Conservation (phyloP, 495 filamentous ascomycete species). For the Neurospora africana region DNA sequence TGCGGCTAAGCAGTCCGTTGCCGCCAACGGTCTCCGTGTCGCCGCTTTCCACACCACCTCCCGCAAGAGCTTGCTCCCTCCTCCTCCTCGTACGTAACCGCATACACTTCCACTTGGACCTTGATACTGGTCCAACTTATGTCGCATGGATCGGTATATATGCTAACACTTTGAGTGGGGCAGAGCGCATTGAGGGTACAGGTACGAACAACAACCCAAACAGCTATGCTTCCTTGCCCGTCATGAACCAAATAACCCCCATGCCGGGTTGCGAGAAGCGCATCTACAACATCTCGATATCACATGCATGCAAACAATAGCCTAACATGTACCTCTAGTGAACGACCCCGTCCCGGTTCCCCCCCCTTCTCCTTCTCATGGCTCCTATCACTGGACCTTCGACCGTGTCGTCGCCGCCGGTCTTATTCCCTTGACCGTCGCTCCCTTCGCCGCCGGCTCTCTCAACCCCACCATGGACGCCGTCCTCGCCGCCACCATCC, state of each 20-base stretch:
- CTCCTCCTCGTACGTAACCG: conserved; percentile 18
- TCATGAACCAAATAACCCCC: background rate
- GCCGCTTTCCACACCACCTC: conserved; percentile 66
- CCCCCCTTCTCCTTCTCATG: conserved; percentile 58
- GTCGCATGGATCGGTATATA: conserved; percentile 3
- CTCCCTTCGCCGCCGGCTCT: conserved; percentile 83
- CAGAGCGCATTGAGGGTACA: conserved; percentile 69
- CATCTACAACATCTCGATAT: background rate
- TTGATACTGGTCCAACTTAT: background rate
- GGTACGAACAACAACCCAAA: conserved; percentile 41
- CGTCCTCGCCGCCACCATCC: conserved; percentile 65
- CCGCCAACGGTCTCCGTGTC: conserved; percentile 29
- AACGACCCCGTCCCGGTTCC: conserved; percentile 84
- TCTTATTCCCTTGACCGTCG: conserved; percentile 76
- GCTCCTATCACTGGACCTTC: conserved; percentile 97
- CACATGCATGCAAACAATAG: background rate
- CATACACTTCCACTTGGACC: conserved; percentile 4
- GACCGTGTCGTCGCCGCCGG: conserved; percentile 72
- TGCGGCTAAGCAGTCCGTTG: conserved; percentile 14
- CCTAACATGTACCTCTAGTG: conserved; percentile 35
- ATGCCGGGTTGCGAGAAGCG: background rate
- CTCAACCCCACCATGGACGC: conserved; percentile 85
- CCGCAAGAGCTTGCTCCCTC: conserved; percentile 54
- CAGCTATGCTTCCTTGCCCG: background rate
- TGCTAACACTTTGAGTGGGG: conserved; percentile 22